Evolutionary conservation across 2,329 filamentous ascomycete genomes (phyloP), one percentile per base, ranked within the genome.

Genomic region (Verticillium nonalfalfae): DNA sequence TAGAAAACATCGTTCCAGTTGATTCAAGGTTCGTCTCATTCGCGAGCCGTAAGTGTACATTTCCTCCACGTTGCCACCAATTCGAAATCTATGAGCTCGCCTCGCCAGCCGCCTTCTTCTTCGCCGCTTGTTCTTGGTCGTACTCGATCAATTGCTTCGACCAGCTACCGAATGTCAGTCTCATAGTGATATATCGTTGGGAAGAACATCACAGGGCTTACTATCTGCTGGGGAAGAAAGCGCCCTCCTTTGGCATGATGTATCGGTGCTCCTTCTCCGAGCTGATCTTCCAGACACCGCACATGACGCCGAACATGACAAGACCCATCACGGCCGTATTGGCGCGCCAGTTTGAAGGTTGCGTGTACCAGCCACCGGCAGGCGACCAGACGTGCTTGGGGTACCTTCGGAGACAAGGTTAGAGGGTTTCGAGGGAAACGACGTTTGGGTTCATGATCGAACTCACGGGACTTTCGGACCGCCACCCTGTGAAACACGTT

Each of bases 371-470:
- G 78, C 95, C 95, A 84, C 95, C 95, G 67, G 94, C 84, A 65
- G 95, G 95, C 73, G 95, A 98, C 95, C 95, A 99, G 84, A 99
- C 92, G 84, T 99, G 94, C 84, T 97, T 97, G 76, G 93, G 93
- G 79, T 97, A 97, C 73, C 92, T 96, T 71, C 56, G 50, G 38
- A 18, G n/a, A 33, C 59, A 61, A 45, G 57, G 64, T 63, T 60
- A 60, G 62, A 58, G 55, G 57, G 60, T 58, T 60, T 71, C 66
- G 66, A 70, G 63, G 63, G 60, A 38, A 52, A 56, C 52, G 62
- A 59, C 26, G 38, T 63, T 45, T 4, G 55, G 40, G 33, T 50
- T 35, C 52, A 21, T 13, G 62, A 67, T 69, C 62, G 64, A 61
- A 76, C 79, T 82, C 76, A 85, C 83, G 80, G 81, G 71, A 85